Percentiles rank a stretch among this genome's conserved stretches.
phyloP scores from a whole-genome alignment of 495 filamentous ascomycete genomes.

The Pyronema domesticum region DNA sequence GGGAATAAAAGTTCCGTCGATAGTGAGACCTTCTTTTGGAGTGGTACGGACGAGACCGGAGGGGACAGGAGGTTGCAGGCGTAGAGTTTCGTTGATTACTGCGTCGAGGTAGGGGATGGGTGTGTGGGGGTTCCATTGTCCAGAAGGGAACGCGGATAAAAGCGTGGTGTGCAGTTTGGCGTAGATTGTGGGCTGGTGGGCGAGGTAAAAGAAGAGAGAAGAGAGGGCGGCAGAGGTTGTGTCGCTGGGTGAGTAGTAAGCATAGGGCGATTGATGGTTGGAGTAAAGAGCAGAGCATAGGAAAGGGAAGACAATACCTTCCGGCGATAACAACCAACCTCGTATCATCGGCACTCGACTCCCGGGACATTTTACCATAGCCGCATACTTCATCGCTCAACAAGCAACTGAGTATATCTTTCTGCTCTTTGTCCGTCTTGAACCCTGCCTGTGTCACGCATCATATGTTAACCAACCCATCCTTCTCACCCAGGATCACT shows the following conservation, averaged over 20 bases:
- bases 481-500: too few relatives aligned
- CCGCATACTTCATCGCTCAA: too few relatives aligned
- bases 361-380: too few relatives aligned
- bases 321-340: constrained; percentile 4
- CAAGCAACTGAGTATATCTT: too few relatives aligned
- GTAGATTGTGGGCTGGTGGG: neutral
- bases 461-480: too few relatives aligned
- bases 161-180: neutral
- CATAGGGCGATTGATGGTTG: neutral
- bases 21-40: neutral
- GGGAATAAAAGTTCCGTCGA: neutral
- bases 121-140: neutral
- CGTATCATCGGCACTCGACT: neutral
- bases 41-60: constrained; percentile 3
- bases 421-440: too few relatives aligned
- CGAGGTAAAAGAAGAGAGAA: neutral
- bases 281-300: too few relatives aligned
- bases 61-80: constrained; percentile 8
- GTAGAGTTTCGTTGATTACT: neutral
- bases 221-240: neutral
- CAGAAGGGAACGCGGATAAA: neutral
- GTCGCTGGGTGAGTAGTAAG: neutral
- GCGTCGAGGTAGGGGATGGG: neutral
- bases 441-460: too few relatives aligned
- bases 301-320: neutral